Percentiles rank a stretch among this genome's conserved stretches.
phyloP scores from a whole-genome alignment of 1,284 basidiomycete species.

The Ustilago trichophora region DNA sequence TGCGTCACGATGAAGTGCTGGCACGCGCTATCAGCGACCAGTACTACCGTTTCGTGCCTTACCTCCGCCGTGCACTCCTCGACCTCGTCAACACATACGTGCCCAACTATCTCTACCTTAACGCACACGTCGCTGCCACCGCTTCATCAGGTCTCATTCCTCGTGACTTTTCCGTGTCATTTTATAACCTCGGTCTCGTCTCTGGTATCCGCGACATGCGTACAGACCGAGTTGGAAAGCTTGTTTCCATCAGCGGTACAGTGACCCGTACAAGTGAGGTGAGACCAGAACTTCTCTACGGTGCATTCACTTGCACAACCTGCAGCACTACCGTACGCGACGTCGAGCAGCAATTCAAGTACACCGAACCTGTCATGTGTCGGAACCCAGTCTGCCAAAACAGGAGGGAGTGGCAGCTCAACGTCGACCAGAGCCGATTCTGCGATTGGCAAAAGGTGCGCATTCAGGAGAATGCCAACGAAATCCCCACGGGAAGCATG shows the following conservation, averaged over 20 bases:
- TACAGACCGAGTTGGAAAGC: slow-evolving; percentile 61
- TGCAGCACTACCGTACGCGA: slow-evolving; percentile 89
- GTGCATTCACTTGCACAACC: slow-evolving; percentile 89
- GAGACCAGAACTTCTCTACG: slow-evolving; percentile 91
- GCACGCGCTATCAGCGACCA: slow-evolving; percentile 91
- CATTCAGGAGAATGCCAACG: slow-evolving; percentile 98
- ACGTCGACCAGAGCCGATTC: slow-evolving; percentile 95
- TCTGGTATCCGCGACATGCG: slow-evolving; percentile 91
- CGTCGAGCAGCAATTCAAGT: slow-evolving; percentile 99
- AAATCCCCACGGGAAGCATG: slow-evolving; percentile 94
- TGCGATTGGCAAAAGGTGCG: slow-evolving; percentile 99
- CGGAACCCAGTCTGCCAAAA: slow-evolving; percentile 93
- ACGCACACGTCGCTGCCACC: slow-evolving; percentile 70
- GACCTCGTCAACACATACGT: slow-evolving; percentile 87
- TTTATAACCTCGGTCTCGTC: slow-evolving; percentile 93
- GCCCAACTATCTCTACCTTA: slow-evolving; percentile 91
- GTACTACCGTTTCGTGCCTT: slow-evolving; percentile 89
- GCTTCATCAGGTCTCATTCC: slow-evolving; percentile 83
- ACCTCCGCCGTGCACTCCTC: slow-evolving; percentile 86
- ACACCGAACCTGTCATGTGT: slow-evolving; percentile 96
- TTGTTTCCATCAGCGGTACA: slow-evolving; percentile 62
- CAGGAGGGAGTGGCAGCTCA: slow-evolving; percentile 87
- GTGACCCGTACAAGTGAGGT: slow-evolving; percentile 98
- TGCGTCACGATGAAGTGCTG: slow-evolving; percentile 87
- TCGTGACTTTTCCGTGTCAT: slow-evolving; percentile 92